Conservation (phyloP, 1,284 basidiomycete genomes). For the Malassezia sympodialis region DNA sequence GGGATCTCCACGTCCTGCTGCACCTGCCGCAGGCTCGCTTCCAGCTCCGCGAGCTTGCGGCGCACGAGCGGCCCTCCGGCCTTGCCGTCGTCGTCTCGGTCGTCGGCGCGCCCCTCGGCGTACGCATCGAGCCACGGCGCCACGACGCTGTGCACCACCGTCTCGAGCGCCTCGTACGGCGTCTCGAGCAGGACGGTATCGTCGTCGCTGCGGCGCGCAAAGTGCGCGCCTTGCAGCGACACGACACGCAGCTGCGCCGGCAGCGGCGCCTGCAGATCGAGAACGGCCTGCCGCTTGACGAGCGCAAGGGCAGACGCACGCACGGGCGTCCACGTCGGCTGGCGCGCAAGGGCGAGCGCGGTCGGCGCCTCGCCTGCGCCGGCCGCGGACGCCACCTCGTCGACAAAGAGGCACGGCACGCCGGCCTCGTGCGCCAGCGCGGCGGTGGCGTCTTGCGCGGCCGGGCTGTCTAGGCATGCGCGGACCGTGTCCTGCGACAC, state of each 20-base stretch:
- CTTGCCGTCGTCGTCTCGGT: slow-evolving; percentile 54
- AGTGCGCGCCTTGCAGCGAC: slow-evolving; percentile 1
- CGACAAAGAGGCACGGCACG: slow-evolving; percentile 14
- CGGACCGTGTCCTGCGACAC: background rate
- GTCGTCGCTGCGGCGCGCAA: background rate
- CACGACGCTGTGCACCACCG: slow-evolving; percentile 88
- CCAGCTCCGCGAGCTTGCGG: slow-evolving; percentile 97
- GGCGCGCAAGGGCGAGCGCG: background rate
- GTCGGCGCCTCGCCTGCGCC: background rate
- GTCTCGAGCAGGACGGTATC: slow-evolving; percentile 24
- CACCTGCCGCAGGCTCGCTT: slow-evolving; percentile 85
- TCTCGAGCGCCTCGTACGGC: slow-evolving; percentile 89
- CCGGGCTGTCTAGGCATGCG: background rate
- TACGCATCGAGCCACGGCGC: slow-evolving; percentile 98
- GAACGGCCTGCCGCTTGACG: slow-evolving; percentile 8
- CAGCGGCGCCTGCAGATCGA: slow-evolving; percentile 7
- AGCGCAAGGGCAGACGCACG: slow-evolving; percentile 5
- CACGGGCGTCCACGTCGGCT: slow-evolving; percentile 1
- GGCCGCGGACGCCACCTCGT: background rate
- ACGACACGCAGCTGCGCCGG: slow-evolving; percentile 14
- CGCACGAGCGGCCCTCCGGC: slow-evolving; percentile 90
- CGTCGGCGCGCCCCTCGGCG: slow-evolving; percentile 53
- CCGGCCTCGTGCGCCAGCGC: slow-evolving; percentile 2
- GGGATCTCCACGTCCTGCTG: slow-evolving; percentile 99
- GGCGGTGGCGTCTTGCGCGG: background rate